Conservation (phyloP, 345 rosid genomes). For the Physaria fendleri region DNA sequence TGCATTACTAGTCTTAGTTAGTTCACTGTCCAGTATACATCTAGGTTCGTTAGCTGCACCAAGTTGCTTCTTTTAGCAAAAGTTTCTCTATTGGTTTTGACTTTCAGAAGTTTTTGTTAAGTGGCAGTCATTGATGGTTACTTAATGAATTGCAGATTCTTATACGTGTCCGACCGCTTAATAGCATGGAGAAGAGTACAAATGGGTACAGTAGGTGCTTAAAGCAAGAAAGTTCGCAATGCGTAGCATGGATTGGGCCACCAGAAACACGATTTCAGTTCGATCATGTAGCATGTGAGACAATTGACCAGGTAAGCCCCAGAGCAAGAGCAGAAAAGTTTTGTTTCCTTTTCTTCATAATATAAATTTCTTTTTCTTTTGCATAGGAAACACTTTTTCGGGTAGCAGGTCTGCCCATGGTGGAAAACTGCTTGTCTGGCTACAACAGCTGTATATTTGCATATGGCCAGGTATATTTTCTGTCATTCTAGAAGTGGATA, state of each 20-base stretch:
- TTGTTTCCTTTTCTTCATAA: not conserved
- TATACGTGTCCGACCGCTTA: constrained; percentile 84
- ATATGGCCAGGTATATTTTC: constrained; percentile 79
- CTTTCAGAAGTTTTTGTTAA: not conserved
- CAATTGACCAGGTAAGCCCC: constrained; percentile 72
- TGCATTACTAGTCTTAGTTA: constrained; percentile 1
- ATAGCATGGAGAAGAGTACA: constrained; percentile 61
- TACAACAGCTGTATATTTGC: constrained; percentile 98
- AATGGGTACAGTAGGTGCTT: constrained; percentile 77
- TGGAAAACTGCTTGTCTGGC: constrained; percentile 95
- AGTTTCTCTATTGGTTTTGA: not conserved
- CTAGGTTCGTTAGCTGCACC: constrained; percentile 5
- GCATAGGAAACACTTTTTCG: constrained; percentile 78
- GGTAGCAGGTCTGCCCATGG: constrained; percentile 88
- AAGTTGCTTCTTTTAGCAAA: not conserved
- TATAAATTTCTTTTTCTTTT: not conserved
- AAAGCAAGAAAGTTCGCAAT: constrained; percentile 86
- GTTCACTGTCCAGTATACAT: not conserved
- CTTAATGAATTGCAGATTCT: constrained; percentile 45
- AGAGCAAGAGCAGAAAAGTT: not conserved
- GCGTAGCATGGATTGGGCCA: constrained; percentile 76
- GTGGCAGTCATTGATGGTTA: not conserved
- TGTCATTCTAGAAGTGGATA: not conserved
- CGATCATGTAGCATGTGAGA: constrained; percentile 92
- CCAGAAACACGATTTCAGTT: constrained; percentile 82